Conservation (phyloP, 2,329 filamentous ascomycete species). For the Fusarium subglutinans region DNA sequence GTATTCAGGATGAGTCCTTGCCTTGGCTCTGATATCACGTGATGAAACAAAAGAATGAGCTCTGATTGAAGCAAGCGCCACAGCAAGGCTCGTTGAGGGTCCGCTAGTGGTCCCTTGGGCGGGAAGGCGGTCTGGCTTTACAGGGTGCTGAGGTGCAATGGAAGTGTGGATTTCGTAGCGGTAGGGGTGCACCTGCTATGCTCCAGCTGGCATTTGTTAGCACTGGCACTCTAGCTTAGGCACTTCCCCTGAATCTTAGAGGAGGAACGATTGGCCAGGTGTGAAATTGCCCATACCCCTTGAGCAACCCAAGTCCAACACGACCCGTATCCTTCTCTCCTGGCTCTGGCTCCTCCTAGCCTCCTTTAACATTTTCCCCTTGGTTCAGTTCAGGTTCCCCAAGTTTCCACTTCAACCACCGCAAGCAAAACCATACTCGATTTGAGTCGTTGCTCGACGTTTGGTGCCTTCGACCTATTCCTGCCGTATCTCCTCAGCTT, state of each 20-base stretch:
- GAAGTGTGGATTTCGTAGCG: slow-evolving; percentile 33
- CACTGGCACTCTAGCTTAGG: slow-evolving; percentile 28
- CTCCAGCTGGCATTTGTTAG: slow-evolving; percentile 10
- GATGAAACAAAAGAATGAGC: slow-evolving; percentile 27
- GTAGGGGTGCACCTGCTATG: slow-evolving; percentile 19
- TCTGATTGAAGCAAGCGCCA: slow-evolving; percentile 28
- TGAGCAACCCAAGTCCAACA: slow-evolving; percentile 39
- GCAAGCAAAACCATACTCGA: slow-evolving; percentile 42
- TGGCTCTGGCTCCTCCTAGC: slow-evolving; percentile 37
- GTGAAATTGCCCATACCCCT: slow-evolving; percentile 46
- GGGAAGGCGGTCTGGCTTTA: slow-evolving; percentile 44
- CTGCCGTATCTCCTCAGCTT: slow-evolving; percentile 28
- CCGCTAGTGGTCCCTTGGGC: slow-evolving; percentile 33
- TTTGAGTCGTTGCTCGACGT: slow-evolving; percentile 36
- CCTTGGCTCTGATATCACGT: slow-evolving; percentile 7
- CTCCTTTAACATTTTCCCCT: slow-evolving; percentile 48
- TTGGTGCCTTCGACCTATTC: slow-evolving; percentile 33
- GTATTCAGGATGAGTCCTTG: not conserved
- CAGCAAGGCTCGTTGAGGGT: slow-evolving; percentile 25
- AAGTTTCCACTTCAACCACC: slow-evolving; percentile 43
- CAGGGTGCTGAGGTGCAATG: slow-evolving; percentile 14
- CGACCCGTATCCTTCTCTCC: slow-evolving; percentile 43
- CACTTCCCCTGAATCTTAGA: slow-evolving; percentile 44
- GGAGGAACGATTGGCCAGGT: slow-evolving; percentile 47
- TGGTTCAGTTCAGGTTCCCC: slow-evolving; percentile 39